phyloP scores from a whole-genome alignment of 2,329 filamentous ascomycete genomes.

The Pseudogymnoascus sp. region DNA sequence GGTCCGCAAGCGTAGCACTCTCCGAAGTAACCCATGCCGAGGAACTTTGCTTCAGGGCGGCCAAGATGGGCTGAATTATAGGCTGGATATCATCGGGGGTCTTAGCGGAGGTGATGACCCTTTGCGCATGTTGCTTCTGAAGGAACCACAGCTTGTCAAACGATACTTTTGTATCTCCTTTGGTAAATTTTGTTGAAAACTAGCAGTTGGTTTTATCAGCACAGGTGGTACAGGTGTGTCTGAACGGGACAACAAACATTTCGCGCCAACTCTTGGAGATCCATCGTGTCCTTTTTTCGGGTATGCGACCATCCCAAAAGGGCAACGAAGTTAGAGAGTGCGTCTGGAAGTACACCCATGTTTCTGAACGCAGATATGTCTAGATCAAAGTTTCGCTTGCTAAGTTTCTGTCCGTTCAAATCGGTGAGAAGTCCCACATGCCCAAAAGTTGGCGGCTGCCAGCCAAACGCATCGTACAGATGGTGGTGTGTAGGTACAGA shows the following conservation, averaged over 20 bases:
- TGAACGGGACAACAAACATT: conserved; percentile 42
- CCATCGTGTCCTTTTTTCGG: conserved; percentile 60
- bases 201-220: not conserved
- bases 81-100: not conserved
- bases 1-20: not conserved
- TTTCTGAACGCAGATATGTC: conserved; percentile 51
- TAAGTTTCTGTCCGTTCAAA: conserved; percentile 64
- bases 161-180: conserved; percentile 77
- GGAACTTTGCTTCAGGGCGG: not conserved
- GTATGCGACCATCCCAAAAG: conserved; percentile 76
- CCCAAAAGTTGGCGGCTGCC: conserved; percentile 66
- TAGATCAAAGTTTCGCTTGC: conserved; percentile 69
- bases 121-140: conserved; percentile 54
- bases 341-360: conserved; percentile 53
- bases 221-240: conserved; percentile 1
- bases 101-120: not conserved
- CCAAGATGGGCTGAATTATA: not conserved
- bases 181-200: conserved; percentile 66
- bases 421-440: conserved; percentile 71
- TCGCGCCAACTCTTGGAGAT: conserved; percentile 59
- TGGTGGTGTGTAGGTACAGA: conserved; percentile 73
- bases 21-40: not conserved
- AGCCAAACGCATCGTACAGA: conserved; percentile 72
- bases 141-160: conserved; percentile 73
- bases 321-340: conserved; percentile 72